Base-by-base conservation (phyloP, 2,329 filamentous ascomycete genomes). In the Magnaporthales sp. region DNA sequence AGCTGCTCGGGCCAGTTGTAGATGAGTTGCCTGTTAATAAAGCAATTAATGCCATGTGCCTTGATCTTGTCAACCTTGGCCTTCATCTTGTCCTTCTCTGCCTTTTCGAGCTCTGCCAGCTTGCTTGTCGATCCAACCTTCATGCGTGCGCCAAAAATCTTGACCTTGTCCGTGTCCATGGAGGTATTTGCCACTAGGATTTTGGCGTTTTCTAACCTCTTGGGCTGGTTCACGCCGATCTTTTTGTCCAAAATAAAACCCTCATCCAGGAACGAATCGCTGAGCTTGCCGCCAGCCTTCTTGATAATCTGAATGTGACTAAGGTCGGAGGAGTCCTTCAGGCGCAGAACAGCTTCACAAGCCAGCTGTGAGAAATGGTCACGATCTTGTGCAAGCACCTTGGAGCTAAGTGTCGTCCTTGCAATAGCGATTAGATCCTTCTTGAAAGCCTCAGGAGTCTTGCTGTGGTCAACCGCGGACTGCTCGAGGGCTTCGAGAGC, bases 1-100 rank as follows among this genome's bases (percentile, higher is more conserved):
- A 99, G 89, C 81, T 99, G 95, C 80, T 99, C 95, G 6, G 95
- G 95, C 95, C 95, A 99, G 85, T 99, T 99, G 86, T 99, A 99
- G 81, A 99, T 99, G 70, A 99, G 88, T 79, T 99, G 95, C 73
- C 95, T 86, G 86, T 99, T 99, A 79, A 99, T 97, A 80, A 99
- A 99, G 84, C 95, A 98, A 86, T 99, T 99, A 82, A 99, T 97
- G 68, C 95, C 95, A 75, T 99, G 95, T 62, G 92, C 86, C 86
- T 98, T 99, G 83, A 99, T 99, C 80, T 92, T 94, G 70, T 99
- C 95, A 62, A 99, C 95, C 86, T 99, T 99, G 71, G 91, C 91
- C 85, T 93, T 96, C 95, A 99, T 99, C 89, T 98, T 98, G 74
- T 99, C 95, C 74, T 92, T 91, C 83, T 98, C 95, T 6, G 95